These are phyloP conservation scores for Talaromyces sp. DNA, from an alignment of 2,329 filamentous ascomycete genomes.

Conservation along the genomic window DNA sequence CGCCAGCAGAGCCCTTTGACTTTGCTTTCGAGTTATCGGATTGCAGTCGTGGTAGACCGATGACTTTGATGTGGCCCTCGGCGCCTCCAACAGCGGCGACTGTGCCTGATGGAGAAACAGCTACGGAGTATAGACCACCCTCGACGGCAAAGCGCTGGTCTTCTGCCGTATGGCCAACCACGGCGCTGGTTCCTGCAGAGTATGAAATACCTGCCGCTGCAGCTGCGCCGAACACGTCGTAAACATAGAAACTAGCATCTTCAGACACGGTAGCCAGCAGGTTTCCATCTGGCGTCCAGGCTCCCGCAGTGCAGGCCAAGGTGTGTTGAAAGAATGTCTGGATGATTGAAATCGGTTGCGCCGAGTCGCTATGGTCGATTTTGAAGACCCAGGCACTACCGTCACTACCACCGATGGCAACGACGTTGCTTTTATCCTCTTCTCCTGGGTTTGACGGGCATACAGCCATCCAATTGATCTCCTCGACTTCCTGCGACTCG, in stretches of 20 bases:
- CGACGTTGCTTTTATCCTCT: slow-evolving; percentile 63
- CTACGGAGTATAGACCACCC: slow-evolving; percentile 83
- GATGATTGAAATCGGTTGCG: slow-evolving; percentile 67
- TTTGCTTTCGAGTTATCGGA: slow-evolving; percentile 43
- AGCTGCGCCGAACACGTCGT: slow-evolving; percentile 80
- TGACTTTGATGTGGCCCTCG: slow-evolving; percentile 75
- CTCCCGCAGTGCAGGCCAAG: slow-evolving; percentile 75
- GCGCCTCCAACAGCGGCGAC: slow-evolving; percentile 85
- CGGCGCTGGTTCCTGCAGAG: slow-evolving; percentile 53
- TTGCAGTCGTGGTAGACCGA: slow-evolving; percentile 67
- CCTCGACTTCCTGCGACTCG: slow-evolving; percentile 82
- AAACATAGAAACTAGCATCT: slow-evolving; percentile 83
- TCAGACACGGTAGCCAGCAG: slow-evolving; percentile 84
- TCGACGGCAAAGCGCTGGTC: slow-evolving; percentile 92
- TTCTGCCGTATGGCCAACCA: slow-evolving; percentile 68
- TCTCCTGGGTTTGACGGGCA: slow-evolving; percentile 57
- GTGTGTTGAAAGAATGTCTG: slow-evolving; percentile 93
- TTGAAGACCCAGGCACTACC: slow-evolving; percentile 95
- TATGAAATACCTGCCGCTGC: slow-evolving; percentile 57
- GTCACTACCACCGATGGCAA: slow-evolving; percentile 84
- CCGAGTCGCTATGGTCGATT: slow-evolving; percentile 61
- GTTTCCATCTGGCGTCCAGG: slow-evolving; percentile 83
- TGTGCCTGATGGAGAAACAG: slow-evolving; percentile 70
- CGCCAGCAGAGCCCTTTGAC: slow-evolving; percentile 42
- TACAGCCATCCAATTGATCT: slow-evolving; percentile 82